These are phyloP conservation scores for Aspergillus texensis DNA, from an alignment of 2,329 filamentous ascomycete species.

Conservation along the genomic window DNA sequence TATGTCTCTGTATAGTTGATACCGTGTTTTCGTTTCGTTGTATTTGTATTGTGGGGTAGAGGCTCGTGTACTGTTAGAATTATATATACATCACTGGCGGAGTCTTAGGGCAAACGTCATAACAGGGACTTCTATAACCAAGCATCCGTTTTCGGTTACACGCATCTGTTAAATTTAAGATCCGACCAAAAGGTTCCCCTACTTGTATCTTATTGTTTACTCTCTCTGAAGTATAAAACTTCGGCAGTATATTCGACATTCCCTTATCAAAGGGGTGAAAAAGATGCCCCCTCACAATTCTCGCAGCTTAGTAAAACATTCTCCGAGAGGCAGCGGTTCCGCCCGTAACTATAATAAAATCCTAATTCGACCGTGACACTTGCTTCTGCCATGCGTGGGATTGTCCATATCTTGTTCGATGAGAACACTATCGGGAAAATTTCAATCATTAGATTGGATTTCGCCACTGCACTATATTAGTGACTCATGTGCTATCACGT, in stretches of 20 bases:
- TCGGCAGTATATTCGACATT: not conserved
- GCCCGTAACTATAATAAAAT: conserved; percentile 11
- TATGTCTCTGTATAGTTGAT: not conserved
- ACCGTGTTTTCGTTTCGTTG: not conserved
- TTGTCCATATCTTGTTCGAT: not conserved
- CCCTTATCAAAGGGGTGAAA: not conserved
- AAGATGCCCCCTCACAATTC: not conserved
- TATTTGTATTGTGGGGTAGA: not conserved
- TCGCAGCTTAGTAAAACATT: conserved; percentile 20
- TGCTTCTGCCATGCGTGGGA: not conserved
- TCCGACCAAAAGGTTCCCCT: not conserved
- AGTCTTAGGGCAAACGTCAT: not conserved
- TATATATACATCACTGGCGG: not conserved
- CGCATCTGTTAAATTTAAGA: not conserved
- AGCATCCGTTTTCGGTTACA: not conserved
- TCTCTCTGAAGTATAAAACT: not conserved
- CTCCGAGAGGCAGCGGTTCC: conserved; percentile 5
- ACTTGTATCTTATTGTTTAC: not conserved
- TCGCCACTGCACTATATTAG: not conserved
- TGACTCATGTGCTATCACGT: conserved; percentile 7
- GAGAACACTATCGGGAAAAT: not conserved
- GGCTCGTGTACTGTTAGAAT: not conserved
- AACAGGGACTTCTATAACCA: not conserved
- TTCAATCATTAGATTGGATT: not conserved
- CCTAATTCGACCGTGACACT: not conserved